Evolutionary conservation across 768 basidiomycete species (phyloP).

Genomic region (Mycena olivaceomarginata): DNA sequence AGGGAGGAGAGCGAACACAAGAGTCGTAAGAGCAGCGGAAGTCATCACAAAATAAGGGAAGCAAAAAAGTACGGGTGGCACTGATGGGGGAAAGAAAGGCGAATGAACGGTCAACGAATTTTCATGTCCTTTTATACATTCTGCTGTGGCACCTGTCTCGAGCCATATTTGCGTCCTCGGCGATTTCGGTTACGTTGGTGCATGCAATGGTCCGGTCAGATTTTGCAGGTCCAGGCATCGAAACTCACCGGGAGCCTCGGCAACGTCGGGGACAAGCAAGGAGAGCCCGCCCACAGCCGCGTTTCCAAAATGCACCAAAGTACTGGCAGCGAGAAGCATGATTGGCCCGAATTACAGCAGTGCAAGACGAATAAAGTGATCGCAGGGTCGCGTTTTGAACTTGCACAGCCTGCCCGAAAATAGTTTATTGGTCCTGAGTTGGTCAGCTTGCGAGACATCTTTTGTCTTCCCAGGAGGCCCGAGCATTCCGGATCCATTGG

Average conservation of each 20-base stretch:
- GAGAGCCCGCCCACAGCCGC: neutral
- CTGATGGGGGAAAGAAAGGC: neutral
- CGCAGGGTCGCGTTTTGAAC: slow-evolving; percentile 5
- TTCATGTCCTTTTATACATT: slow-evolving; percentile 8
- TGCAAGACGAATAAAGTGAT: neutral
- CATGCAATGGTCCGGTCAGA: neutral
- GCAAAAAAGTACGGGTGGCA: slow-evolving; percentile 18
- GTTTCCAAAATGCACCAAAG: neutral
- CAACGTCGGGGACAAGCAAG: neutral
- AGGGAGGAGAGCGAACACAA: slow-evolving; percentile 31
- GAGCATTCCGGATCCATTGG: neutral
- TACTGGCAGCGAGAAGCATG: neutral
- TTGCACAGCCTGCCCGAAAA: slow-evolving; percentile 5
- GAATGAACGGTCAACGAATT: neutral
- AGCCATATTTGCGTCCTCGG: neutral
- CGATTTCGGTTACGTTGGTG: neutral
- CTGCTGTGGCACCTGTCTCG: neutral
- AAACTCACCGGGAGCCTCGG: neutral
- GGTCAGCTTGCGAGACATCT: neutral
- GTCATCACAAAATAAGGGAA: slow-evolving; percentile 20
- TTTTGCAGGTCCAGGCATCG: neutral
- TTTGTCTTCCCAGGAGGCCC: neutral
- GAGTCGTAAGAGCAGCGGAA: neutral
- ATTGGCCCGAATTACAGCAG: neutral
- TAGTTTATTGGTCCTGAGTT: neutral